These are phyloP conservation scores for Pyrenopolyporus hunteri DNA, from an alignment of 495 filamentous ascomycete species.

Conservation along the genomic window DNA sequence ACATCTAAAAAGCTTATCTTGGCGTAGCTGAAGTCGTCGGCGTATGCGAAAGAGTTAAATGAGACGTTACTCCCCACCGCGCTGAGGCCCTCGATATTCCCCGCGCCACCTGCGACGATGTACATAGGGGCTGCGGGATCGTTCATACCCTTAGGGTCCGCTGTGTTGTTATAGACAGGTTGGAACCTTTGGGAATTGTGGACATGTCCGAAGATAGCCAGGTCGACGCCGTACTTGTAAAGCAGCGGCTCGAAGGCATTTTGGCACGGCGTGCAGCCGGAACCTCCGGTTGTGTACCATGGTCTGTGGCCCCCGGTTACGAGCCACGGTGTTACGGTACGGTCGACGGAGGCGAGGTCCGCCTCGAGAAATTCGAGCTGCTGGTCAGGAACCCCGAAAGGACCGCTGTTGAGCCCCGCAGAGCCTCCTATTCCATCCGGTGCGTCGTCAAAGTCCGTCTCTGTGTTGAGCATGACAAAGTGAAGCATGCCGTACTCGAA, in stretches of 20 bases:
- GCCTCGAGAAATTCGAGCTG: conserved; percentile 55
- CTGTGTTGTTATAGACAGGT: conserved; percentile 49
- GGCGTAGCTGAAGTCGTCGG: conserved; percentile 62
- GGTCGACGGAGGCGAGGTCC: conserved; percentile 55
- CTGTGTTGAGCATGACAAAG: conserved; percentile 62
- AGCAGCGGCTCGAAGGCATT: conserved; percentile 63
- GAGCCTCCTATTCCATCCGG: conserved; percentile 55
- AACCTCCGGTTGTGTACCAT: conserved; percentile 59
- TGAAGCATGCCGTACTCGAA: conserved; percentile 69
- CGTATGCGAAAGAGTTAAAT: conserved; percentile 62
- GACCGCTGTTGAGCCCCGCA: conserved; percentile 54
- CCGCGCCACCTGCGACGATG: conserved; percentile 54
- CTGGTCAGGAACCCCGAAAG: conserved; percentile 53
- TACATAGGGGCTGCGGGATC: conserved; percentile 64
- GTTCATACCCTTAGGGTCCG: conserved; percentile 54
- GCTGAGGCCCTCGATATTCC: conserved; percentile 51
- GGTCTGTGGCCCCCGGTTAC: conserved; percentile 66
- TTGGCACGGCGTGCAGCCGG: conserved; percentile 59
- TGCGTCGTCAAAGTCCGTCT: conserved; percentile 58
- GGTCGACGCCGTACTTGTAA: conserved; percentile 65
- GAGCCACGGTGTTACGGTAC: conserved; percentile 61
- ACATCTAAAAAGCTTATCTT: conserved; percentile 44
- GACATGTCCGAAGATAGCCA: conserved; percentile 66
- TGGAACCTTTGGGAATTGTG: conserved; percentile 60
- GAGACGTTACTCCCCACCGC: conserved; percentile 48